phyloP scores from a whole-genome alignment of 768 basidiomycete species.

The Pulveroboletus sp. region DNA sequence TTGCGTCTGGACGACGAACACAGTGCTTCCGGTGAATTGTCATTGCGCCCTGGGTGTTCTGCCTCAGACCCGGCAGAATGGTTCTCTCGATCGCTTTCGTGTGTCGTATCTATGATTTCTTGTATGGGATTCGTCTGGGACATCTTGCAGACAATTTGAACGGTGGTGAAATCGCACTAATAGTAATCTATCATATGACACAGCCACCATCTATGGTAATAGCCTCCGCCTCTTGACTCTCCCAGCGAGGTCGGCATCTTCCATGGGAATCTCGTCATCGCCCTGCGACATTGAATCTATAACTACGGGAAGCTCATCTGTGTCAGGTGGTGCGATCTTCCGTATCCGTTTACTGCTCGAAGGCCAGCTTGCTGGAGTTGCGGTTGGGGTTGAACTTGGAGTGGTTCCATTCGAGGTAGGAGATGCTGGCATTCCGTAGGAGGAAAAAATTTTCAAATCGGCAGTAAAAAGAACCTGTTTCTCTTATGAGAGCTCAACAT shows the following conservation, averaged over 20 bases:
- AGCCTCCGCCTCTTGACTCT: conserved; percentile 39
- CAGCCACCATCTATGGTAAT: conserved; percentile 11
- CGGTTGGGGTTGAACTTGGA: conserved; percentile 21
- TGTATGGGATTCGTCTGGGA: conserved; percentile 38
- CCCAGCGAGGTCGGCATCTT: conserved; percentile 32
- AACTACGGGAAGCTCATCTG: conserved; percentile 10
- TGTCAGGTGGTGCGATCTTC: conserved; percentile 5
- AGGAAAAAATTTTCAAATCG: conserved; percentile 63
- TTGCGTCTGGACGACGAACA: conserved; percentile 55
- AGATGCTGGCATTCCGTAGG: conserved; percentile 44
- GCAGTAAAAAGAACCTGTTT: conserved; percentile 68
- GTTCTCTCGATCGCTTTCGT: conserved; percentile 33
- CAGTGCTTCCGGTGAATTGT: conserved; percentile 10
- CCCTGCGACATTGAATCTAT: neutral
- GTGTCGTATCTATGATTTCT: conserved; percentile 38
- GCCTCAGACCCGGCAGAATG: conserved; percentile 28
- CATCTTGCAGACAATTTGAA: conserved; percentile 7
- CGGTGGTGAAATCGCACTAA: neutral
- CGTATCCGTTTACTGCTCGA: conserved; percentile 33
- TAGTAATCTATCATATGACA: conserved; percentile 4
- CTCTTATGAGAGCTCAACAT: conserved; percentile 1
- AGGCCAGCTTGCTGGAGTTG: conserved; percentile 31
- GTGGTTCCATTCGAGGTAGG: conserved; percentile 6
- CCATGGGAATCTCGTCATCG: neutral
- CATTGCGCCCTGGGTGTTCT: conserved; percentile 20